phyloP scores from a whole-genome alignment of 805 yeast genomes.

The Nematodospora valgi region DNA sequence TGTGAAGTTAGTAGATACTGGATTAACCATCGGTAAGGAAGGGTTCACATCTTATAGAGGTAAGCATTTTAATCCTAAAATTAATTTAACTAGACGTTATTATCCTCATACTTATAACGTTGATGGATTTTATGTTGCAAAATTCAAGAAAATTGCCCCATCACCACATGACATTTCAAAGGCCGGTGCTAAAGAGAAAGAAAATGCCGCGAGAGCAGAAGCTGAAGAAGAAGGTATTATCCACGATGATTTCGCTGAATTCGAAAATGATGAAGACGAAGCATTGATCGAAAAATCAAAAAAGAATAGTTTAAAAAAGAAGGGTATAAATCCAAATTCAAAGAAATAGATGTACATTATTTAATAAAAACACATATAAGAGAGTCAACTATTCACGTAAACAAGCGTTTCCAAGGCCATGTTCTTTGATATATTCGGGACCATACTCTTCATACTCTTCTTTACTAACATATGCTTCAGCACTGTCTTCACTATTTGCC shows the following conservation, averaged over 20 bases:
- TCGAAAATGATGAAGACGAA: slow-evolving; percentile 73
- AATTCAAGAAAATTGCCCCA: slow-evolving; percentile 85
- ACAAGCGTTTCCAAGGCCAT: slow-evolving; percentile 66
- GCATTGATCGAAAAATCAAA: slow-evolving; percentile 67
- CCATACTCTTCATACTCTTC: slow-evolving; percentile 87
- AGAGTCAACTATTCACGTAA: slow-evolving; percentile 15
- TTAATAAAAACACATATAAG: slow-evolving; percentile 9
- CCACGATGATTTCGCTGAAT: slow-evolving; percentile 80
- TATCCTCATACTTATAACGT: slow-evolving; percentile 98
- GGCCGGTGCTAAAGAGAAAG: slow-evolving; percentile 88
- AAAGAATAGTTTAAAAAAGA: slow-evolving; percentile 60
- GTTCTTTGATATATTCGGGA: slow-evolving; percentile 83
- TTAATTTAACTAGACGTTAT: slow-evolving; percentile 86
- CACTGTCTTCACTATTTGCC: slow-evolving; percentile 49
- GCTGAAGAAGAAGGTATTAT: slow-evolving; percentile 79
- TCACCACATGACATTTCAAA: slow-evolving; percentile 81
- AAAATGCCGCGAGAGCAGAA: slow-evolving; percentile 74
- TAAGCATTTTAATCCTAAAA: slow-evolving; percentile 74
- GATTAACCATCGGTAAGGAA: slow-evolving; percentile 89
- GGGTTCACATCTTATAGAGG: slow-evolving; percentile 95
- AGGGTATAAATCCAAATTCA: slow-evolving; percentile 66
- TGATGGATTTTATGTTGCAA: slow-evolving; percentile 97
- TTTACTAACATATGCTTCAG: slow-evolving; percentile 52
- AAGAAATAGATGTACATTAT: slow-evolving; percentile 10
- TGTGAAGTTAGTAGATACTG: slow-evolving; percentile 90